phyloP scores from a whole-genome alignment of 2,329 filamentous ascomycete genomes.

The Aureobasidium sp. region DNA sequence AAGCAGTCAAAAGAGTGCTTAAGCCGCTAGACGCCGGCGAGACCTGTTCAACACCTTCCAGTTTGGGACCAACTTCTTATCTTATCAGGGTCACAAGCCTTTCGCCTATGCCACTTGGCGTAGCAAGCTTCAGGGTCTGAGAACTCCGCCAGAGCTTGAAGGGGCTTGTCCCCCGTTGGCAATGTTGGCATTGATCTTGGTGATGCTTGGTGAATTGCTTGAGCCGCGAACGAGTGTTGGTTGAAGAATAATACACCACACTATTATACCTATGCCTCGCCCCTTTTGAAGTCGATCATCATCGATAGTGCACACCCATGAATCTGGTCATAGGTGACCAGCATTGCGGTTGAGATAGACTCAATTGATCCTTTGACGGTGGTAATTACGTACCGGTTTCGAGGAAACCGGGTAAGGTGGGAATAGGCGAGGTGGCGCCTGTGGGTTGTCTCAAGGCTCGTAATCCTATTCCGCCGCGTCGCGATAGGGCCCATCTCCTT shows the following conservation, averaged over 20 bases:
- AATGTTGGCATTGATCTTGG: background rate
- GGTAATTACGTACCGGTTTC: constrained; percentile 5
- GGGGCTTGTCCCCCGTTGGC: background rate
- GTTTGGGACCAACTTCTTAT: background rate
- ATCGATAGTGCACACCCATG: background rate
- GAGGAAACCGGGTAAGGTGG: background rate
- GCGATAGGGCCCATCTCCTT: background rate
- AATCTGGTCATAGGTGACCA: background rate
- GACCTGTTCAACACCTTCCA: background rate
- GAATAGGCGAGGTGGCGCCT: background rate
- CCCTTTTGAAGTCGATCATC: background rate
- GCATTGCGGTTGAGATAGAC: background rate
- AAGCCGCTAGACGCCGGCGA: background rate
- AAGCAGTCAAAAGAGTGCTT: background rate
- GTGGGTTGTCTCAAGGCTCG: background rate
- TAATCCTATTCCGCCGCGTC: background rate
- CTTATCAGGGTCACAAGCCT: constrained; percentile 1
- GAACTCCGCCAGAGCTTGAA: background rate
- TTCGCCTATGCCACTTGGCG: background rate
- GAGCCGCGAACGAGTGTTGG: background rate
- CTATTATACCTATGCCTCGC: background rate
- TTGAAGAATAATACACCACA: no score
- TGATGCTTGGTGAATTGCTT: background rate
- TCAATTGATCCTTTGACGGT: background rate
- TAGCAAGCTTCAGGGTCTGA: background rate